Conservation (phyloP, 805 yeast genomes). For the Candida sakaeoensis region DNA sequence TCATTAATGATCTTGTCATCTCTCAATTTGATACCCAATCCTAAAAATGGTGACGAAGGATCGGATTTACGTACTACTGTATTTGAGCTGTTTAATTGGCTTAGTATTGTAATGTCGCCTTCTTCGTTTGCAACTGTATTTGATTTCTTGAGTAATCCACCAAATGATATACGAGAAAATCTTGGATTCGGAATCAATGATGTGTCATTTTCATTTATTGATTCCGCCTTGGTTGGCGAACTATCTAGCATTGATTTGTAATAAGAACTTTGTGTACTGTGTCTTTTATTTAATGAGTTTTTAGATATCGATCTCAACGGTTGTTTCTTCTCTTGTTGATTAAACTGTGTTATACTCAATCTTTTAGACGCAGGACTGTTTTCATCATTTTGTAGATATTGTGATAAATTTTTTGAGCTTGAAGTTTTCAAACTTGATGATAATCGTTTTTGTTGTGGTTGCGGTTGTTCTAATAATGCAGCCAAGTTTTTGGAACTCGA, state of each 20-base stretch:
- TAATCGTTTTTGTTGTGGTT: too few species aligned
- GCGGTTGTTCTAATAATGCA: slow-evolving; percentile 14
- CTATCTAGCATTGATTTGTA: slow-evolving; percentile 17
- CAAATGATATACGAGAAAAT: slow-evolving; percentile 40
- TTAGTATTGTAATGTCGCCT: slow-evolving; percentile 14
- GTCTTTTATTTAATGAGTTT: slow-evolving; percentile 4
- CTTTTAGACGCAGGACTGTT: slow-evolving; percentile 9
- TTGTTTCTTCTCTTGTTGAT: slow-evolving; percentile 13
- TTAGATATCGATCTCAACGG: slow-evolving; percentile 2
- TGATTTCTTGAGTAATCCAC: slow-evolving; percentile 26
- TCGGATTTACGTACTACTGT: slow-evolving; percentile 18
- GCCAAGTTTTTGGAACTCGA: slow-evolving; percentile 34
- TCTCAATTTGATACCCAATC: slow-evolving; percentile 23
- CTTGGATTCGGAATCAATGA: slow-evolving; percentile 34
- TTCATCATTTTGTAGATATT: slow-evolving; percentile 15
- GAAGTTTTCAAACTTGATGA: slow-evolving; percentile 27
- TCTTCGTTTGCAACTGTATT: slow-evolving; percentile 10
- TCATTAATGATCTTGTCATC: slow-evolving; percentile 1
- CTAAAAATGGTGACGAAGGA: slow-evolving; percentile 17
- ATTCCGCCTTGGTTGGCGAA: neutral
- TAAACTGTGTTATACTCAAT: slow-evolving; percentile 14
- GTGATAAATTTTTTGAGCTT: slow-evolving; percentile 30
- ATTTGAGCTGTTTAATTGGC: slow-evolving; percentile 13
- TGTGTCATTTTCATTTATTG: slow-evolving; percentile 5
- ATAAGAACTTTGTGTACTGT: slow-evolving; percentile 10